Base-by-base conservation (phyloP, 2,329 filamentous ascomycete species). In the Pyrenophora tritici-repentis region DNA sequence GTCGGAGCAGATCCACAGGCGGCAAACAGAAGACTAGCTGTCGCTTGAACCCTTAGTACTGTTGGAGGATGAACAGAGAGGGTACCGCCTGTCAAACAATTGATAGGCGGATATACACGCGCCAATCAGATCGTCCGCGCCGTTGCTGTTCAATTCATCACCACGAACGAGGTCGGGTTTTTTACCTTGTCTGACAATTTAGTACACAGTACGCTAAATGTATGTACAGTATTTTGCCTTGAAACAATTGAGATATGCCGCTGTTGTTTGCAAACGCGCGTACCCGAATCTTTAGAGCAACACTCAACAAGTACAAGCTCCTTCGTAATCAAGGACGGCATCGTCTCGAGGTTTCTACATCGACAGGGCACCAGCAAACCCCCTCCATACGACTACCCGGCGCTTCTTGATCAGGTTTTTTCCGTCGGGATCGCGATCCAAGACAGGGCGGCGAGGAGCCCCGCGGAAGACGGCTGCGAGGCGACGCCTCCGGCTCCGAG, bases 341-440 rank as follows among this genome's bases (percentile, higher is more conserved):
- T 36, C 8, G 18, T 17, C 26, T 20, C 32, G 31, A 16, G 24
- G 16, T n/a, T 42, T 29, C 8, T 17, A 37, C 9, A 17, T 38
- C 18, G 6, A 20, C 10, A 22, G 33, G 22, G 16, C 16, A n/a
- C 20, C 24, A 47, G 16, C 26, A 51, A 18, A 17, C 14, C 4
- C 18, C 34, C 16, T 33, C 10, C 7, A 34, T 36, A 51, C 16
- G 39, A 7, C 26, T 33, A 44, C n/a, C 20, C 35, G 32, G 47
- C 35, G 44, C 35, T 18, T 20, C 42, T 24, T 45, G 47, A 40
- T 35, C 47, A 34, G 33, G 37, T 37, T 38, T 38, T 42, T 26
- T 17, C 22, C 42, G 24, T 41, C 31, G 36, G 33, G 48, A 51
- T 51, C 48, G 38, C 38, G 38, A 51, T 51, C 33, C 32, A 24